Conservation (phyloP, 2,329 filamentous ascomycete species). For the Fusarium stilboides region DNA sequence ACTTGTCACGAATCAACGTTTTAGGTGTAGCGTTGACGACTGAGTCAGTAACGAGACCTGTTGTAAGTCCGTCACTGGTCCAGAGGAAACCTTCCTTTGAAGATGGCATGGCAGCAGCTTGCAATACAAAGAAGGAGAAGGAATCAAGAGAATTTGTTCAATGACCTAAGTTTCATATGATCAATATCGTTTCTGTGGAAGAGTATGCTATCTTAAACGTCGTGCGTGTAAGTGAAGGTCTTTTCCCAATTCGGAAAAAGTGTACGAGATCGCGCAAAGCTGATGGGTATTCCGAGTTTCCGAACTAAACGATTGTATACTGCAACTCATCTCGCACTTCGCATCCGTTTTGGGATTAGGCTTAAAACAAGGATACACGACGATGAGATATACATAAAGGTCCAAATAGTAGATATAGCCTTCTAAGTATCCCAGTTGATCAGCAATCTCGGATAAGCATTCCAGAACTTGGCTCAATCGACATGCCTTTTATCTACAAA, state of each 20-base stretch:
- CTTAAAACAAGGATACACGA: background rate
- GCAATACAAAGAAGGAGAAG: background rate
- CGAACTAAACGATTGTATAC: background rate
- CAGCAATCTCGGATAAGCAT: background rate
- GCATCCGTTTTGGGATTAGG: background rate
- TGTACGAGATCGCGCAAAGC: conserved; percentile 13
- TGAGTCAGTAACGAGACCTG: conserved; percentile 29
- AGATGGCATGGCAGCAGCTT: conserved; percentile 13
- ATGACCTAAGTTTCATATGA: background rate
- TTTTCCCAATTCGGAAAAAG: conserved; percentile 20
- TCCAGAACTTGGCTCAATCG: background rate
- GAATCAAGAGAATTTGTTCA: background rate
- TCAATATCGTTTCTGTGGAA: background rate
- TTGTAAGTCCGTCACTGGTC: conserved; percentile 5
- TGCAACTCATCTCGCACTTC: conserved; percentile 1
- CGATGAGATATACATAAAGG: background rate
- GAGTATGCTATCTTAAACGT: background rate
- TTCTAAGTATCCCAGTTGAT: background rate
- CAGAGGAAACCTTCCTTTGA: conserved; percentile 38
- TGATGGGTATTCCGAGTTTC: background rate
- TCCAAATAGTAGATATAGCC: background rate
- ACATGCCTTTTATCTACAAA: conserved; percentile 17
- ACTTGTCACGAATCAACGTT: background rate
- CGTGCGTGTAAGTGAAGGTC: background rate
- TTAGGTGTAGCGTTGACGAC: conserved; percentile 18